Evolutionary conservation across 2,329 filamentous ascomycete species (phyloP), one percentile per base, ranked within the genome.

Genomic region (Xylaria sp.): DNA sequence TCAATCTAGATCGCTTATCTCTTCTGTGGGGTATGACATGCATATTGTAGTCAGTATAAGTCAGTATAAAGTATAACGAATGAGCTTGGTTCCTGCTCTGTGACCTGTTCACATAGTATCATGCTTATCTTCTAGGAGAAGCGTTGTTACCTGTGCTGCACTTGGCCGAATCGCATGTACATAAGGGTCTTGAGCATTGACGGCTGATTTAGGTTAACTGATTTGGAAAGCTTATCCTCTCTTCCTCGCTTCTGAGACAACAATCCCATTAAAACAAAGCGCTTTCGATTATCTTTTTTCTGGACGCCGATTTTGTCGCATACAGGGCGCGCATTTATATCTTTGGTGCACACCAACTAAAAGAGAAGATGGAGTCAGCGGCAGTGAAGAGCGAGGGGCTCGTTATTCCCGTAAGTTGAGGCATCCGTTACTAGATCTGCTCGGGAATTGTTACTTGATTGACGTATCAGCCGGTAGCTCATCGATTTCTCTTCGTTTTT

Each of bases 401-500:
- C 53, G 78, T 85, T 67, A 89, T 88, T 74, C 86, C 86, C 14
- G 86, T 87, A 79, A 69, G 82, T 77, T 21, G 32, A 59, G 30
- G 48, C 12, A 36, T 51, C 9, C 12, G 24, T 57, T 21, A 7
- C 30, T 60, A n/a, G 21, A 14, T 17, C 24, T 2, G 30, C n/a
- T 27, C 5, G 4, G 17, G 19, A 48, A 48, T 54, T 8, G 27
- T 42, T 3, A 19, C 32, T 54, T 51, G 5, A 61, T 69, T 71
- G 42, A 75, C 71, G 51, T 51, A 2, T 11, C 3, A 9, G n/a
- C 42, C 8, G 39, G 19, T 74, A 94, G 92, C 85, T 94, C 74
- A 92, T 94, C 77, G 90, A 97, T 84, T 94, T 97, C 78, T 88
- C 88, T 12, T 84, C 84, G 51, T 96, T 94, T 79, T 87, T 93